A percentile compares a stretch with the other conserved stretches of the same genome.
Evolutionary conservation across 495 filamentous ascomycete genomes (phyloP).

Genomic region (Penicillium daleae): DNA sequence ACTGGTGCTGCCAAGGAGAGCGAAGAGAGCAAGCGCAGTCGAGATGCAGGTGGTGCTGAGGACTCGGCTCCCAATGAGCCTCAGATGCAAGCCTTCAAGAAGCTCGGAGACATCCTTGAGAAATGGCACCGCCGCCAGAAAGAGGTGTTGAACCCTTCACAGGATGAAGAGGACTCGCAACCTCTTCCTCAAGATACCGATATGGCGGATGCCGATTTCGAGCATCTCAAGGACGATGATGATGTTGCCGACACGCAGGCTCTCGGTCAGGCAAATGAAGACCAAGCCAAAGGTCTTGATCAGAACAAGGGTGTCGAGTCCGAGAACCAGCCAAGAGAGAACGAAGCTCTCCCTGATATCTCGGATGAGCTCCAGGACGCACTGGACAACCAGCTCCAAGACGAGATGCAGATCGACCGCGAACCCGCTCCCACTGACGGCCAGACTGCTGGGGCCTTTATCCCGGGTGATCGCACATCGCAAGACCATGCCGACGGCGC

Average conservation of each 20-base stretch:
- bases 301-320: slow-evolving; percentile 82
- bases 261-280: slow-evolving; percentile 82
- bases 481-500: slow-evolving; percentile 36
- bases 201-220: slow-evolving; percentile 76
- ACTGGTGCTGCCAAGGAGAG: slow-evolving; percentile 48
- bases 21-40: slow-evolving; percentile 48
- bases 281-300: slow-evolving; percentile 81
- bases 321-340: slow-evolving; percentile 58
- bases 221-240: slow-evolving; percentile 85
- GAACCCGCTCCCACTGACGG: slow-evolving; percentile 40
- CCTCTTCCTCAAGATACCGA: slow-evolving; percentile 60
- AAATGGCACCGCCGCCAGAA: slow-evolving; percentile 84
- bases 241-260: slow-evolving; percentile 84
- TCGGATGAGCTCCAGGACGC: slow-evolving; percentile 57
- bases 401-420: slow-evolving; percentile 53
- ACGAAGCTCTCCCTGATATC: slow-evolving; percentile 62
- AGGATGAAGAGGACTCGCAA: slow-evolving; percentile 62
- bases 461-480: slow-evolving; percentile 41
- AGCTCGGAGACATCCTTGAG: slow-evolving; percentile 91
- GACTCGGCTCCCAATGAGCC: slow-evolving; percentile 56
- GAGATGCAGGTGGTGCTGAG: slow-evolving; percentile 46
- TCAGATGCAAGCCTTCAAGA: slow-evolving; percentile 73
- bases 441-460: slow-evolving; percentile 48
- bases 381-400: slow-evolving; percentile 50
- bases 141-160: slow-evolving; percentile 71